Conservation (phyloP, 345 rosid species). For the Eucalyptus marginata region DNA sequence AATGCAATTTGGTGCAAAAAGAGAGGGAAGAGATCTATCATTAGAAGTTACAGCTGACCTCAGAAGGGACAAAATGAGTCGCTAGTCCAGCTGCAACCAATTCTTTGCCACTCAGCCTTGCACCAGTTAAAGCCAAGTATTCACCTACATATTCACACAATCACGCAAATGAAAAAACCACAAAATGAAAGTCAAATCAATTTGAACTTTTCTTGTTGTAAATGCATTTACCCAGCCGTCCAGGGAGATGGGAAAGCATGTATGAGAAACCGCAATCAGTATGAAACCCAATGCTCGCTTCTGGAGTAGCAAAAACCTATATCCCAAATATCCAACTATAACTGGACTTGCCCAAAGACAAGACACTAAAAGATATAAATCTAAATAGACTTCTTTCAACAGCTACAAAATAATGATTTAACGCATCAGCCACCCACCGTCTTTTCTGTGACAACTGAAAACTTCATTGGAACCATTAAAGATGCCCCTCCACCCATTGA, state of each 20-base stretch:
- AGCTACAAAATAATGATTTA: neutral
- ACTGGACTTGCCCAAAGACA: neutral
- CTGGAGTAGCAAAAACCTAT: conserved; percentile 90
- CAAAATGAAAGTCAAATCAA: neutral
- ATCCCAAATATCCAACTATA: neutral
- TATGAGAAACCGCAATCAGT: conserved; percentile 90
- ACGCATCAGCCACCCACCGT: conserved; percentile 34
- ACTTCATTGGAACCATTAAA: conserved; percentile 86
- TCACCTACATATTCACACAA: conserved; percentile 43
- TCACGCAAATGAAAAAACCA: neutral
- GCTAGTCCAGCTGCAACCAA: conserved; percentile 69
- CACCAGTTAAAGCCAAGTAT: conserved; percentile 81
- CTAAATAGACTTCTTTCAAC: neutral
- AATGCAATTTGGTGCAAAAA: neutral
- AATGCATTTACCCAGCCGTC: conserved; percentile 54
- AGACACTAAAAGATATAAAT: neutral
- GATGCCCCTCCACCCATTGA: conserved; percentile 99
- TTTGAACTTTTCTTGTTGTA: neutral
- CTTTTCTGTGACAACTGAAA: conserved; percentile 88
- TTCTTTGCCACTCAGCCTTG: conserved; percentile 78
- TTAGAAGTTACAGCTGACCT: conserved; percentile 22
- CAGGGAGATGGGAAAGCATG: conserved; percentile 78
- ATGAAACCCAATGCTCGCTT: conserved; percentile 90
- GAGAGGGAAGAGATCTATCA: neutral
- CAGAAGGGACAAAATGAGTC: conserved; percentile 82